phyloP scores from a whole-genome alignment of 164 flowering plant species.

The Nymphaea thermarum region DNA sequence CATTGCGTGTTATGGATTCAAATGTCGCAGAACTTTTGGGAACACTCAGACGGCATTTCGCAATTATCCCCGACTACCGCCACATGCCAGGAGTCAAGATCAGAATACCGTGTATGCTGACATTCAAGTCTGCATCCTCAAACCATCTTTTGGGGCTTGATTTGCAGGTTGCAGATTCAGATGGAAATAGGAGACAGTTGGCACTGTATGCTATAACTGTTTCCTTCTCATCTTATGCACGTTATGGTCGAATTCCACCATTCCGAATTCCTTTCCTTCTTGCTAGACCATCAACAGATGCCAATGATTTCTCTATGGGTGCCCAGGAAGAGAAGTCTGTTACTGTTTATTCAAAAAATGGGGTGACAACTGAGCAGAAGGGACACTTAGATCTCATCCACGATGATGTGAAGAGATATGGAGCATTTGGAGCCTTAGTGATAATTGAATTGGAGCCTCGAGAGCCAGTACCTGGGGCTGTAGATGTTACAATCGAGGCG shows the following conservation, averaged over 20 bases:
- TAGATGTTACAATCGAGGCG: constrained; percentile 65
- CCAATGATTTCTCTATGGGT: constrained; percentile 1
- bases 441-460: constrained; percentile 65
- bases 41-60: constrained; percentile 61
- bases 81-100: constrained; percentile 77
- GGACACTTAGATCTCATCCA: background rate
- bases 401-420: constrained; percentile 8
- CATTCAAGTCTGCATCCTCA: constrained; percentile 64
- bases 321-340: background rate
- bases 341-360: background rate
- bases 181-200: constrained; percentile 46
- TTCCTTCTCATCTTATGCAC: constrained; percentile 67
- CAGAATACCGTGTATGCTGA: constrained; percentile 46
- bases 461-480: constrained; percentile 82
- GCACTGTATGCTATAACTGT: constrained; percentile 81
- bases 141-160: constrained; percentile 36
- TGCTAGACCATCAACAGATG: constrained; percentile 36
- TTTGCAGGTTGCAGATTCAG: constrained; percentile 12
- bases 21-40: constrained; percentile 50
- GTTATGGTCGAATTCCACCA: constrained; percentile 77
- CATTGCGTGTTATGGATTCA: constrained; percentile 80
- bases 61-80: constrained; percentile 75
- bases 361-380: constrained; percentile 4
- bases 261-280: constrained; percentile 70
- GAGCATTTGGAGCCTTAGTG: constrained; percentile 35